Evolutionary conservation across 2,329 filamentous ascomycete species (phyloP).

Genomic region (Arthrinium puccinioides): DNA sequence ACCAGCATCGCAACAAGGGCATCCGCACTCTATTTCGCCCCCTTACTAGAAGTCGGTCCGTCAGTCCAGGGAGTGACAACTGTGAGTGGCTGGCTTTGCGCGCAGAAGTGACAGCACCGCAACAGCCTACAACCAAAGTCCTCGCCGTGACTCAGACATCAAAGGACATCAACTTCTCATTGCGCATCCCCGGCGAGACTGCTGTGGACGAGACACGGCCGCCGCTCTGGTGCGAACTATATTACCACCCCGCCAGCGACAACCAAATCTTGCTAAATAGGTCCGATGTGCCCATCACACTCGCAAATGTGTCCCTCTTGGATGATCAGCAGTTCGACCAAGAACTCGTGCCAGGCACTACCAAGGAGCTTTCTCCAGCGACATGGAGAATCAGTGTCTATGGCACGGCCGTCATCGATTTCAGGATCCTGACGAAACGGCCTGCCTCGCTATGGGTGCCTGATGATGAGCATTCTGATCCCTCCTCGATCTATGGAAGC

Average conservation of each 20-base stretch:
- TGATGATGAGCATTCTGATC: conserved; percentile 18
- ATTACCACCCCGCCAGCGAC: conserved; percentile 53
- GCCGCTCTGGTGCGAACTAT: conserved; percentile 52
- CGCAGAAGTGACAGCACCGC: conserved; percentile 43
- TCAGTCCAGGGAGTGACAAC: conserved; percentile 49
- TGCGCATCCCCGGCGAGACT: conserved; percentile 44
- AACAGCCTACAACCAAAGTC: conserved; percentile 47
- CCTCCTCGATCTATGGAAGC: conserved; percentile 18
- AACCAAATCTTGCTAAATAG: conserved; percentile 49
- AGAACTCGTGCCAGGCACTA: conserved; percentile 34
- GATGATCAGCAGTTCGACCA: conserved; percentile 33
- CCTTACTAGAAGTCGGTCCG: conserved; percentile 43
- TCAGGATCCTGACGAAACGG: conserved; percentile 49
- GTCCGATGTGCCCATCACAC: conserved; percentile 45
- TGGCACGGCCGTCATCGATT: conserved; percentile 45
- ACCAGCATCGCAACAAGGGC: conserved; percentile 45
- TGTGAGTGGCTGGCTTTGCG: conserved; percentile 50
- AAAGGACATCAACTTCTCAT: conserved; percentile 53
- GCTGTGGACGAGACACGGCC: conserved; percentile 35
- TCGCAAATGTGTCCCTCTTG: conserved; percentile 37
- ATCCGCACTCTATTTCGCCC: conserved; percentile 52
- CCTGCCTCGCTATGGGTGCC: conserved; percentile 32
- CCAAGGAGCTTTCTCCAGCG: conserved; percentile 42
- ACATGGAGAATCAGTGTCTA: conserved; percentile 49
- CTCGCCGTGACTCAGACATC: conserved; percentile 53